Evolutionary conservation across 768 basidiomycete species (phyloP), one percentile per base, ranked within the genome.

Genomic region (Termitomyces sp.): DNA sequence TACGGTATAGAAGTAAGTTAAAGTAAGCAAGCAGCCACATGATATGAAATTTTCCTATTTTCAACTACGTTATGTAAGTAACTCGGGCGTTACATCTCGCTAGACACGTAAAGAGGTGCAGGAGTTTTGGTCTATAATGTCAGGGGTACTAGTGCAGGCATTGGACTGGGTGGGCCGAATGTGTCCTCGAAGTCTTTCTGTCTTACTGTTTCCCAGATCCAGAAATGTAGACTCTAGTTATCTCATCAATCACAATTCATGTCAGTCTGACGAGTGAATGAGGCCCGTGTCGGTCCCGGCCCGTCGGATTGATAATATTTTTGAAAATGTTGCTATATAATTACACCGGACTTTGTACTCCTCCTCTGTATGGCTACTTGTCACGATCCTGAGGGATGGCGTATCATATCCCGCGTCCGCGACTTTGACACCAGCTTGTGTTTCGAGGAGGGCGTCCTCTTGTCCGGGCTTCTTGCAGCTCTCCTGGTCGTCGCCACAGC

Each of bases 361-460:
- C 52, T 20, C 20, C 52, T 36, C 37, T 18, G 26, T 20, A 81
- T 80, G 78, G 69, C 72, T 12, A 65, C 65, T 57, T 88, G 87
- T 65, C 76, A 68, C 48, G 79, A 86, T 65, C 44, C 57, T 9
- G 87, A 92, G 61, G 88, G 90, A 56, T 92, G 90, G 86, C 69
- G 68, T 9, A 73, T 79, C 16, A 71, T 84, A 18, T 93, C 92
- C 0, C 68, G 58, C 0, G 62, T 72, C 0, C 80, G 92, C 54
- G 73, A 79, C 15, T 91, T 93, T 67, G 94, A 95, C 68, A 62
- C 86, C 9, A 90, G 92, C 1, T 80, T 83, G 15, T 96, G 94
- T 68, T 90, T 88, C 61, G 88, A 95, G 64, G 87, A 92, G 61
- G 87, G 84, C 15, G 66, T 87, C 44, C 33, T 94, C 0, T 69